Conservation (phyloP, 1,284 basidiomycete species). For the Malassezia caprae region DNA sequence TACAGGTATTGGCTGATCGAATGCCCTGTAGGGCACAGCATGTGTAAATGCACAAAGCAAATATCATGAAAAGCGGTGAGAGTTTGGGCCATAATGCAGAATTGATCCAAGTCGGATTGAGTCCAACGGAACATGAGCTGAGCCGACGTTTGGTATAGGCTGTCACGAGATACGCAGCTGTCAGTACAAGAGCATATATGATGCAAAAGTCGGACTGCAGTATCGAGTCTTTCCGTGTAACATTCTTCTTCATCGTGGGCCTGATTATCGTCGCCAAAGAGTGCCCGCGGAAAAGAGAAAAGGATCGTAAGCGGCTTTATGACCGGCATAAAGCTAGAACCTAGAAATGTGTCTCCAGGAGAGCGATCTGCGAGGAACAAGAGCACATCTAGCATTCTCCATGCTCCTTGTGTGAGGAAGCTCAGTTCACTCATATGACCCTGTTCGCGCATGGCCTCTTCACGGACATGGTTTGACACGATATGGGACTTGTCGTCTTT, state of each 20-base stretch:
- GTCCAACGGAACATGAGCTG: not conserved
- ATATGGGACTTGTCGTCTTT: not conserved
- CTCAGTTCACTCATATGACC: not conserved
- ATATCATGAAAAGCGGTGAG: not conserved
- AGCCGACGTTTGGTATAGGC: not conserved
- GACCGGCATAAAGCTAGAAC: not conserved
- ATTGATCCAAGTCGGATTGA: not conserved
- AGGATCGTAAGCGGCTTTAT: not conserved
- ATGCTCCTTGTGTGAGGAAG: constrained; percentile 8
- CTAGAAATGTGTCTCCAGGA: not conserved
- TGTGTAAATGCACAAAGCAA: not conserved
- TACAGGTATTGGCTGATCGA: not conserved
- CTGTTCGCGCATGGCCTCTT: not conserved
- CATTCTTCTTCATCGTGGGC: not conserved
- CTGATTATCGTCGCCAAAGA: not conserved
- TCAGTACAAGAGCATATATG: not conserved
- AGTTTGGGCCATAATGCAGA: not conserved
- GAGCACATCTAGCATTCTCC: constrained; percentile 7
- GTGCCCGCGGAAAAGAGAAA: not conserved
- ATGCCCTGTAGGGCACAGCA: not conserved
- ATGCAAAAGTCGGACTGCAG: not conserved
- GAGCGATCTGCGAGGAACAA: not conserved
- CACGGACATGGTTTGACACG: not conserved
- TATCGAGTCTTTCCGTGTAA: not conserved
- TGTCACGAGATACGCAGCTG: not conserved